Evolutionary conservation across 2,329 filamentous ascomycete species (phyloP).

Genomic region (Neonectria neomacrospora): DNA sequence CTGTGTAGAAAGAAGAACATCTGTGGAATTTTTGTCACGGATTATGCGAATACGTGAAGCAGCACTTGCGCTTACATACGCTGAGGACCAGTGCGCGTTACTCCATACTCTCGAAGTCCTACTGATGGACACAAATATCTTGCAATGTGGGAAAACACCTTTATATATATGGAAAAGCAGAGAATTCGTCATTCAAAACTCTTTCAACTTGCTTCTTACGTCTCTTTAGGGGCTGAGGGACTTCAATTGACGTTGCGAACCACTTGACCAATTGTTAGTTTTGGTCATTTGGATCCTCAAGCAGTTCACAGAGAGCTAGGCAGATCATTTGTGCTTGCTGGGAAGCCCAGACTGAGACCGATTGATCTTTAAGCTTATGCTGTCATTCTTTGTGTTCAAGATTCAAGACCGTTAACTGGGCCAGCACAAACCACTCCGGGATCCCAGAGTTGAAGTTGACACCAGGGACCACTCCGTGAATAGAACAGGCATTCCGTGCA

Average conservation of each 20-base stretch:
- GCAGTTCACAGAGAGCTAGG: background rate
- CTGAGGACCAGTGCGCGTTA: background rate
- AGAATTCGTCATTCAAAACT: background rate
- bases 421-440: constrained; percentile 10
- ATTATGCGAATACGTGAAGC: background rate
- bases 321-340: background rate
- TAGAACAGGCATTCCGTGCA: background rate
- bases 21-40: no score
- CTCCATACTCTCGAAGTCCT: no score
- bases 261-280: background rate
- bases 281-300: background rate
- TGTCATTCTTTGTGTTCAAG: background rate
- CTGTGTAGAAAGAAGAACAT: background rate
- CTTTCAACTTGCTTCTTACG: background rate
- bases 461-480: background rate
- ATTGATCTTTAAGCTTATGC: background rate
- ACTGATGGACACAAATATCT: background rate
- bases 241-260: background rate
- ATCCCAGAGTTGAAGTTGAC: background rate
- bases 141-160: background rate
- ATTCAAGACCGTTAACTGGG: background rate
- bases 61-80: background rate
- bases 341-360: background rate
- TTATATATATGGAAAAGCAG: background rate
- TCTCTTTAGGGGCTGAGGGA: no score